Evolutionary conservation across 2,329 filamentous ascomycete genomes (phyloP).

Genomic region (Fonsecaea pedrosoi): DNA sequence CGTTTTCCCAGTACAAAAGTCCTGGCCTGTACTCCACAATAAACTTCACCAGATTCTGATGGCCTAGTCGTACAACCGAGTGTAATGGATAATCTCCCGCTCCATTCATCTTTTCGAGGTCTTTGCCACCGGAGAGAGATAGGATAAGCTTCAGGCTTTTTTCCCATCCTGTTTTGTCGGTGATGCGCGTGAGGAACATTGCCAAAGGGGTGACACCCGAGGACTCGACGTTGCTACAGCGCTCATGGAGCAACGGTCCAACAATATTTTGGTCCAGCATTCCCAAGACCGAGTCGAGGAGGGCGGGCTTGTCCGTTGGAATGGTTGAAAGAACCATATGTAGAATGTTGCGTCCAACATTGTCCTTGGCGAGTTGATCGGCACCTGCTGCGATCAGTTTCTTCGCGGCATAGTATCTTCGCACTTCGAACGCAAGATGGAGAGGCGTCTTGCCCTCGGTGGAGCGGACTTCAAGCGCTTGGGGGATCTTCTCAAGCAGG

Average conservation of each 20-base stretch:
- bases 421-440: slow-evolving; percentile 67
- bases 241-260: slow-evolving; percentile 44
- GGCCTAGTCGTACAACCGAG: slow-evolving; percentile 42
- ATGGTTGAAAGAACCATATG: slow-evolving; percentile 60
- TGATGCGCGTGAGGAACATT: slow-evolving; percentile 55
- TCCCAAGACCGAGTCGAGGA: slow-evolving; percentile 66
- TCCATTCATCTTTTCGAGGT: slow-evolving; percentile 55
- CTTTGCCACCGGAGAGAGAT: slow-evolving; percentile 62
- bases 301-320: slow-evolving; percentile 46
- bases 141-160: slow-evolving; percentile 56
- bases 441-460: slow-evolving; percentile 65
- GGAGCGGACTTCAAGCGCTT: slow-evolving; percentile 68
- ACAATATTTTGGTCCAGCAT: slow-evolving; percentile 62
- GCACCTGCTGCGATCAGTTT: slow-evolving; percentile 72
- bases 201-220: slow-evolving; percentile 70
- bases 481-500: slow-evolving; percentile 67
- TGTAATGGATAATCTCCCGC: slow-evolving; percentile 55
- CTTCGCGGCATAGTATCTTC: slow-evolving; percentile 62
- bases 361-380: slow-evolving; percentile 70
- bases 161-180: slow-evolving; percentile 37
- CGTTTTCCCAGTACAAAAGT: slow-evolving; percentile 74
- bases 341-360: slow-evolving; percentile 69
- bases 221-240: slow-evolving; percentile 57
- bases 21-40: slow-evolving; percentile 66
- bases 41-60: slow-evolving; percentile 61